Conservation (phyloP, 345 rosid genomes). For the Isatis tinctoria region DNA sequence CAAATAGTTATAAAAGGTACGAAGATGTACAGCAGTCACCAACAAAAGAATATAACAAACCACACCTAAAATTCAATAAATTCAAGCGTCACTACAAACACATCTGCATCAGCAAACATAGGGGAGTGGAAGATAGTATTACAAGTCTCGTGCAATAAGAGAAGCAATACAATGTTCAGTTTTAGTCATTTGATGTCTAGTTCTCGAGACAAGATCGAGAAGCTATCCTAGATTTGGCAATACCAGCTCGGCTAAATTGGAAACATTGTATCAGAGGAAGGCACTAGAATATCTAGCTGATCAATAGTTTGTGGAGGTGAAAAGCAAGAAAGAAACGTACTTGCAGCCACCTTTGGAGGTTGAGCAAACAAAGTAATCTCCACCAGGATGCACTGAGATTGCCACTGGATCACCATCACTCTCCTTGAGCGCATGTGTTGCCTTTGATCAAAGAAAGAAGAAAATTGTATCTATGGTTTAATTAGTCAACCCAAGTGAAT, state of each 20-base stretch:
- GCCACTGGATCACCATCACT: constrained; percentile 66
- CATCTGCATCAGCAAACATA: neutral
- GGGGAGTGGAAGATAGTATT: neutral
- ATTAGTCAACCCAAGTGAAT: constrained; percentile 16
- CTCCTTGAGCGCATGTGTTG: constrained; percentile 56
- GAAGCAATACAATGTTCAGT: neutral
- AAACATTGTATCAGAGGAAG: neutral
- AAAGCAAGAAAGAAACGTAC: constrained; percentile 39
- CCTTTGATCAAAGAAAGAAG: constrained; percentile 35
- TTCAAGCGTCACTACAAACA: neutral
- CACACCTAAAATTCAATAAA: neutral
- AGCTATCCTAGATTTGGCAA: neutral
- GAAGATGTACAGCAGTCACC: neutral
- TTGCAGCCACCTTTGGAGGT: constrained; percentile 81
- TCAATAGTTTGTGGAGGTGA: neutral
- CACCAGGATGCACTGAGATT: constrained; percentile 76
- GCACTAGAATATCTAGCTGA: neutral
- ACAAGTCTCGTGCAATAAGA: neutral
- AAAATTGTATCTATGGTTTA: neutral
- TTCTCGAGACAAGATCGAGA: neutral
- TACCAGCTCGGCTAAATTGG: neutral
- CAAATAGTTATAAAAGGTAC: neutral
- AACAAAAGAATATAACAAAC: neutral
- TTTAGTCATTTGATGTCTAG: neutral
- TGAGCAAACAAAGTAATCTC: constrained; percentile 77